These are phyloP conservation scores for Ogataea populi-albae DNA, from an alignment of 805 yeast species.

Conservation along the genomic window DNA sequence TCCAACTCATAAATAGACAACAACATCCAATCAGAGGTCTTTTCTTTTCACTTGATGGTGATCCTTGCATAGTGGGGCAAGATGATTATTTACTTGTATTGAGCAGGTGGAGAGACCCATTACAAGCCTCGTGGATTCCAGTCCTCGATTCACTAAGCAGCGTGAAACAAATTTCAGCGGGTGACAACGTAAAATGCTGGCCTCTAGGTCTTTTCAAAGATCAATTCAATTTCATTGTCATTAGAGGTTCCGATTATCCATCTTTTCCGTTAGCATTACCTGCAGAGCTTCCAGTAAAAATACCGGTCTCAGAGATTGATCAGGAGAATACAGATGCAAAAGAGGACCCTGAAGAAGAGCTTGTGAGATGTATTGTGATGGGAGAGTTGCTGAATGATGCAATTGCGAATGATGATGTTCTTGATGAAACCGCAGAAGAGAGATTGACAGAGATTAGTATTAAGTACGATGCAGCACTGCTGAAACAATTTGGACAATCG, in stretches of 20 bases:
- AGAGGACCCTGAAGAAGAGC: constrained; percentile 63
- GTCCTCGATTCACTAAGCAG: constrained; percentile 59
- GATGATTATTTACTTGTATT: constrained; percentile 71
- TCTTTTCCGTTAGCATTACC: constrained; percentile 83
- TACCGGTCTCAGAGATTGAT: constrained; percentile 52
- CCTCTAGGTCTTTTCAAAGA: constrained; percentile 78
- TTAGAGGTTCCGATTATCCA: constrained; percentile 73
- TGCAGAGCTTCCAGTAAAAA: constrained; percentile 64
- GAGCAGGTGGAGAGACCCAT: constrained; percentile 71
- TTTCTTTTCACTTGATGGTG: constrained; percentile 87
- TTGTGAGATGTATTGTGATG: constrained; percentile 56
- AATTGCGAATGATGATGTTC: constrained; percentile 37
- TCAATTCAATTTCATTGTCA: constrained; percentile 67
- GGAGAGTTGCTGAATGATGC: constrained; percentile 64
- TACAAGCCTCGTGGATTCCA: constrained; percentile 87
- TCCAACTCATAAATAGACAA: constrained; percentile 20
- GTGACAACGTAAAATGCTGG: constrained; percentile 72
- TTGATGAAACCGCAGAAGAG: constrained; percentile 40
- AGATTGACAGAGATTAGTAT: constrained; percentile 51
- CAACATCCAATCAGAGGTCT: constrained; percentile 51
- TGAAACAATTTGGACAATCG: constrained; percentile 69
- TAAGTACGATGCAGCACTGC: constrained; percentile 70
- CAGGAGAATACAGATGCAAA: constrained; percentile 35
- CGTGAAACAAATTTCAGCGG: constrained; percentile 50
- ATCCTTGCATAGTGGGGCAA: constrained; percentile 83